Evolutionary conservation across 441 rosid genomes (phyloP).

Genomic region (Euphorbia schlechtendalii): DNA sequence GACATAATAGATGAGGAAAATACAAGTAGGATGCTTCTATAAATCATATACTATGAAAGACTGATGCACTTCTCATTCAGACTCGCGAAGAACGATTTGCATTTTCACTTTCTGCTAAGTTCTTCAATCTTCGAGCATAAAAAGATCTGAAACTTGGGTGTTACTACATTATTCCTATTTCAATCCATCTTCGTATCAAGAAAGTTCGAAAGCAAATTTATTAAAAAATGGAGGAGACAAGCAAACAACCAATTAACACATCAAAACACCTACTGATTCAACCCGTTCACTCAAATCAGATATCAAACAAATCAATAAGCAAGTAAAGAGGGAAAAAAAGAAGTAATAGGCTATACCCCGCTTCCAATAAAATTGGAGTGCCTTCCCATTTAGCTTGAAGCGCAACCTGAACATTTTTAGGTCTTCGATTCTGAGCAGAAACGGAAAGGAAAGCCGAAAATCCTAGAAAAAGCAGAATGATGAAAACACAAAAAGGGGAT

Average conservation of each 20-base stretch:
- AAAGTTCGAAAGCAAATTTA: too few species aligned
- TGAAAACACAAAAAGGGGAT: slow-evolving; percentile 43
- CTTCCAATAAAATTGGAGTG: slow-evolving; percentile 93
- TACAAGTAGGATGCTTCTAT: background rate
- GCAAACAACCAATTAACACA: background rate
- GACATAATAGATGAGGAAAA: background rate
- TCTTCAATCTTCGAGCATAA: background rate
- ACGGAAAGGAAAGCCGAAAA: slow-evolving; percentile 33
- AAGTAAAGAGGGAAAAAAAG: background rate
- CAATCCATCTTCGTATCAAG: too few species aligned
- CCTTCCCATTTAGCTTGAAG: slow-evolving; percentile 94
- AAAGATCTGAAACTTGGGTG: background rate
- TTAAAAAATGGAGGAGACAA: background rate
- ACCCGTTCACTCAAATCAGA: background rate
- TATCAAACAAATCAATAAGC: background rate
- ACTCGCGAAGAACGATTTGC: background rate
- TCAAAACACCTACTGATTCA: background rate
- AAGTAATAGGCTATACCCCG: slow-evolving; percentile 44
- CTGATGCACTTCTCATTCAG: background rate
- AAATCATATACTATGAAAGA: background rate
- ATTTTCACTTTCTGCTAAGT: background rate
- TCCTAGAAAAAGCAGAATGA: slow-evolving; percentile 36
- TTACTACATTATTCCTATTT: background rate
- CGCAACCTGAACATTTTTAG: slow-evolving; percentile 91
- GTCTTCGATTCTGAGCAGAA: slow-evolving; percentile 58